Conservation (phyloP, 2,329 filamentous ascomycete genomes). For the Colletotrichum limetticola region DNA sequence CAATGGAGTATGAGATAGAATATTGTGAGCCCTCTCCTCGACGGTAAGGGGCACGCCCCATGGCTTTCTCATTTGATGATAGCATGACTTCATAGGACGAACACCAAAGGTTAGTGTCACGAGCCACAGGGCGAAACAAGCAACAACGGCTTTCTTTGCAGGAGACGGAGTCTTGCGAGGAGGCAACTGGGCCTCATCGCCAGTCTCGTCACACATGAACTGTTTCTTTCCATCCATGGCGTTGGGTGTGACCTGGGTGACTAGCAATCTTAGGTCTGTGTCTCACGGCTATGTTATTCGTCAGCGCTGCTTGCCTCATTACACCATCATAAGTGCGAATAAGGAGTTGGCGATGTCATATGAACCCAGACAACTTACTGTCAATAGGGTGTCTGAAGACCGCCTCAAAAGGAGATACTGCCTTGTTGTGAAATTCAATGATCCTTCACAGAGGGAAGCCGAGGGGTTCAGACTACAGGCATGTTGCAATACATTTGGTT, state of each 20-base stretch:
- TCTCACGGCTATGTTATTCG: neutral
- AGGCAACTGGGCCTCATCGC: conserved; percentile 2
- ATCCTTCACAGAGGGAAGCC: neutral
- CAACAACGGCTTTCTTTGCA: conserved; percentile 19
- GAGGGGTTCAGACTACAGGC: neutral
- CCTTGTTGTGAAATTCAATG: neutral
- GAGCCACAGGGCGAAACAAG: conserved; percentile 34
- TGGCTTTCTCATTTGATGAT: conserved; percentile 32
- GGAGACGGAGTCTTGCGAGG: conserved; percentile 4
- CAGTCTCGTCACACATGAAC: conserved; percentile 1
- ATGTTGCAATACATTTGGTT: neutral
- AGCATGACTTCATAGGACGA: conserved; percentile 26
- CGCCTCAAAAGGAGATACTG: neutral
- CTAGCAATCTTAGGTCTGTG: neutral
- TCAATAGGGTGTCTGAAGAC: neutral
- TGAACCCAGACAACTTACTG: neutral
- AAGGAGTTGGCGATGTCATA: neutral
- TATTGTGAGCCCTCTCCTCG: conserved; percentile 57
- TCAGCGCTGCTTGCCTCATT: neutral
- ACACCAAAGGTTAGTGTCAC: conserved; percentile 15
- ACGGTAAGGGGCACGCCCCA: conserved; percentile 44
- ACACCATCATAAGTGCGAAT: neutral
- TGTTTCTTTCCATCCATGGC: conserved; percentile 19
- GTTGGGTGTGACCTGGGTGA: neutral
- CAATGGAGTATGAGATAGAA: conserved; percentile 58